Evolutionary conservation across 208 protist genomes (phyloP).

Genomic region (Wallacemonas collosoma): DNA sequence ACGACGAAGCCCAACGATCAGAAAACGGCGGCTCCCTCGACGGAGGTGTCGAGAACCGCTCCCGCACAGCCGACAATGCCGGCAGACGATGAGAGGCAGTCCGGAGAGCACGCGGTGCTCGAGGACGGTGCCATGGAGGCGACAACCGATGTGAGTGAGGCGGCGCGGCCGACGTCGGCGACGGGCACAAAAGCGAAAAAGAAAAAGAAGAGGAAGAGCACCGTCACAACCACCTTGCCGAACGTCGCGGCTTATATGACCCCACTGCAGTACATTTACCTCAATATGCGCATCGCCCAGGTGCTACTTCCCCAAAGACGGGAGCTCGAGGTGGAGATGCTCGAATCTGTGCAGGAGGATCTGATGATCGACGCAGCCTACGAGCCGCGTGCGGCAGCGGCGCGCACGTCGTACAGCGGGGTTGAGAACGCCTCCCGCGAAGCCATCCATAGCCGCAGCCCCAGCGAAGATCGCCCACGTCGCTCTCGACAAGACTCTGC

Average conservation of each 20-base stretch:
- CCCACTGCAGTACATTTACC: conserved; percentile 82
- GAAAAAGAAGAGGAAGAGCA: conserved; percentile 9
- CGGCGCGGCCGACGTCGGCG: background rate
- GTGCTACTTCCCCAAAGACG: conserved; percentile 63
- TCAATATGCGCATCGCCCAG: conserved; percentile 74
- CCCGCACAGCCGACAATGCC: too few relatives aligned
- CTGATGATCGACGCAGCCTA: conserved; percentile 64
- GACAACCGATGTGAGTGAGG: too few relatives aligned
- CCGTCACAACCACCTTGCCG: conserved; percentile 6
- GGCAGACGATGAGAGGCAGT: too few relatives aligned
- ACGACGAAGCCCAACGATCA: too few relatives aligned
- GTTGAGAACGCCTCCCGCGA: conserved; percentile 9
- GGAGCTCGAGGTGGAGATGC: conserved; percentile 66
- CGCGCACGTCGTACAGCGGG: conserved; percentile 4
- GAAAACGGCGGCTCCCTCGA: too few relatives aligned
- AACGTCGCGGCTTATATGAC: conserved; percentile 66
- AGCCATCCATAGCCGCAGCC: background rate
- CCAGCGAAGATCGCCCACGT: conserved; percentile 2
- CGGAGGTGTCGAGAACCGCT: too few relatives aligned
- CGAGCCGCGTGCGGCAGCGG: conserved; percentile 27
- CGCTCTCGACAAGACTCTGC: background rate
- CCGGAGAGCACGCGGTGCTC: too few relatives aligned
- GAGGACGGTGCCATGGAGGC: too few relatives aligned
- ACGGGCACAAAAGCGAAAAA: background rate
- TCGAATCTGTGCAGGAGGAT: conserved; percentile 77